Conservation (phyloP, 208 protist species). For the Lotmaria passim region DNA sequence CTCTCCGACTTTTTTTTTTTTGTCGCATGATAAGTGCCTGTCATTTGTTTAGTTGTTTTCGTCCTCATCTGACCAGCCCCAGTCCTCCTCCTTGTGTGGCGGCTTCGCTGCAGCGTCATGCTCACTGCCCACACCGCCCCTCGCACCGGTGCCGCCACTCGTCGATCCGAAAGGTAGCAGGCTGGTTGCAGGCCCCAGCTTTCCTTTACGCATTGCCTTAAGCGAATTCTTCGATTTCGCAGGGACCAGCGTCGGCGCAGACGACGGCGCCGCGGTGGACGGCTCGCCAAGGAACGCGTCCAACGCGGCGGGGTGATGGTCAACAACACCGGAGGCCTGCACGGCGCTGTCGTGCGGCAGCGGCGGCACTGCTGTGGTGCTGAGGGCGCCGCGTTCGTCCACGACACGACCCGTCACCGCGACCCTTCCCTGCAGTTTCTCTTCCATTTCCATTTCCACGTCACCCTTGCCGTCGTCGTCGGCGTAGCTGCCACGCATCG, state of each 20-base stretch:
- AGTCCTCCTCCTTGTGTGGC: background rate
- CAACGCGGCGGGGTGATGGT: background rate
- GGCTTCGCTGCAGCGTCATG: too few relatives aligned
- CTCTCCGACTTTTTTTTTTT: background rate
- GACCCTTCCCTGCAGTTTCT: background rate
- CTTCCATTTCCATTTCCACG: slow-evolving; percentile 16
- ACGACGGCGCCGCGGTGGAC: background rate
- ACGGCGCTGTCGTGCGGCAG: background rate
- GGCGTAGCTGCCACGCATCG: background rate
- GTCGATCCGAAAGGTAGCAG: background rate
- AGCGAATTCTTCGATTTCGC: slow-evolving; percentile 20
- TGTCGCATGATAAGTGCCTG: background rate
- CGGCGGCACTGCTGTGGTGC: too few relatives aligned
- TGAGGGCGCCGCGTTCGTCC: background rate
- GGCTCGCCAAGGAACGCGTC: background rate
- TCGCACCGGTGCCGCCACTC: background rate
- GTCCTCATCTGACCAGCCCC: slow-evolving; percentile 24
- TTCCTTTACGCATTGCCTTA: slow-evolving; percentile 21
- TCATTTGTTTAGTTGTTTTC: background rate
- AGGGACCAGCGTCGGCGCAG: background rate
- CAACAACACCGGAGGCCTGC: background rate
- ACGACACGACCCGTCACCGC: background rate
- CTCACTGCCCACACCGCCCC: too few relatives aligned
- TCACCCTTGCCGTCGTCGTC: background rate
- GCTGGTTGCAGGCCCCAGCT: background rate